Evolutionary conservation across 441 rosid species (phyloP).

Genomic region (Geranium incanum): DNA sequence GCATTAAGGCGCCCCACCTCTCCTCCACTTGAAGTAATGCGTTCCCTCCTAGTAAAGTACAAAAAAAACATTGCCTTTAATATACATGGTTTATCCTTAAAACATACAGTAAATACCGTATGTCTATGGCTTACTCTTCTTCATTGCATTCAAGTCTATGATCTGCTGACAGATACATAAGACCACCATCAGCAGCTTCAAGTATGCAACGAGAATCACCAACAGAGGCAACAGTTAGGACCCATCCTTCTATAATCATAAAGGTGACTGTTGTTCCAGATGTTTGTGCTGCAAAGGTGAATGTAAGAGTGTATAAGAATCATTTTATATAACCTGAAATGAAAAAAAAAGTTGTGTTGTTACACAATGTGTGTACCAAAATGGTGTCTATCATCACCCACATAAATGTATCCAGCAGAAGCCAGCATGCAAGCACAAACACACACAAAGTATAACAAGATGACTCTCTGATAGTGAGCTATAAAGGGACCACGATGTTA

Average conservation of each 20-base stretch:
- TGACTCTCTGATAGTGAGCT: background rate
- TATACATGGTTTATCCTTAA: slow-evolving; percentile 15
- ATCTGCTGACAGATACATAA: slow-evolving; percentile 84
- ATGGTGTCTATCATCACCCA: background rate
- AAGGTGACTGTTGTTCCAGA: slow-evolving; percentile 96
- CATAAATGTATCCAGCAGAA: background rate
- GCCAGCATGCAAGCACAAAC: background rate
- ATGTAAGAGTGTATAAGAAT: background rate
- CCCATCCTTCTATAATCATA: slow-evolving; percentile 86
- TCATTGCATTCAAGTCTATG: slow-evolving; percentile 88
- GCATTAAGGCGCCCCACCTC: slow-evolving; percentile 96
- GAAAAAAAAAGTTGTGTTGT: background rate
- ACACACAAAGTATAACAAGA: background rate
- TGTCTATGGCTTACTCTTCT: slow-evolving; percentile 64
- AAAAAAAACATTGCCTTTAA: slow-evolving; percentile 15
- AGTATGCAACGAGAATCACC: slow-evolving; percentile 97
- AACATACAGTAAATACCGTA: slow-evolving; percentile 13
- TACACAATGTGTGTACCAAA: background rate
- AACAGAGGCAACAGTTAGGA: slow-evolving; percentile 89
- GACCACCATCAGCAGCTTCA: slow-evolving; percentile 88
- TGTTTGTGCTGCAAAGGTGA: slow-evolving; percentile 57
- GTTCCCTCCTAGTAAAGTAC: slow-evolving; percentile 58
- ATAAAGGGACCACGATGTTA: background rate
- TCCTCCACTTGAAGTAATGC: slow-evolving; percentile 93
- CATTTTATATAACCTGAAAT: background rate